These are phyloP conservation scores for Psilocybe mexicana DNA, from an alignment of 1,284 basidiomycete genomes.

Conservation along the genomic window DNA sequence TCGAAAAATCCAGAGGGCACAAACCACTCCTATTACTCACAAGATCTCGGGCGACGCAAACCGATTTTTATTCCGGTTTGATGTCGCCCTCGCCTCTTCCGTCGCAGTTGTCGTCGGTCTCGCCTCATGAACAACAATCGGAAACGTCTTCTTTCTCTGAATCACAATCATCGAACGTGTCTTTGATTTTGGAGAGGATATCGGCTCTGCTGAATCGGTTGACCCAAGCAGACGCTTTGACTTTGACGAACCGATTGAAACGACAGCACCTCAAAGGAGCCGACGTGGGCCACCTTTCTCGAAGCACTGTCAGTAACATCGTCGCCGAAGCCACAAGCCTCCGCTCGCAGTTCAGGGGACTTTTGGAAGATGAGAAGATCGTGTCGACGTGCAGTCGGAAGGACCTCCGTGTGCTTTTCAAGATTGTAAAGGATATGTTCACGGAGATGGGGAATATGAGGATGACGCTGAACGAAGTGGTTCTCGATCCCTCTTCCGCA, in stretches of 20 bases:
- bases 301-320: conserved; percentile 79
- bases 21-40: conserved; percentile 60
- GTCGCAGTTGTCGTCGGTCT: conserved; percentile 44
- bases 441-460: conserved; percentile 83
- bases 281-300: conserved; percentile 88
- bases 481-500: conserved; percentile 84
- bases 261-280: conserved; percentile 86
- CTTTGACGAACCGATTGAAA: conserved; percentile 87
- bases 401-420: conserved; percentile 85
- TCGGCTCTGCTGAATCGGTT: conserved; percentile 69
- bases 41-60: conserved; percentile 74
- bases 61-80: conserved; percentile 46
- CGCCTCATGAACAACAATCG: conserved; percentile 59
- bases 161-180: conserved; percentile 49
- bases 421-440: conserved; percentile 84
- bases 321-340: conserved; percentile 72
- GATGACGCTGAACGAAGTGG: conserved; percentile 85
- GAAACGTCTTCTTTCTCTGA: conserved; percentile 71
- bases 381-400: conserved; percentile 71
- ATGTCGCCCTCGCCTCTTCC: conserved; percentile 36
- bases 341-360: conserved; percentile 75
- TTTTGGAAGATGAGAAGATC: conserved; percentile 68
- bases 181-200: conserved; percentile 73
- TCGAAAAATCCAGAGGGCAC: conserved; percentile 43
- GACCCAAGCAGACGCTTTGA: conserved; percentile 82